Evolutionary conservation across 495 filamentous ascomycete species (phyloP), one percentile per base, ranked within the genome.

Genomic region (Durotheca rogersii): DNA sequence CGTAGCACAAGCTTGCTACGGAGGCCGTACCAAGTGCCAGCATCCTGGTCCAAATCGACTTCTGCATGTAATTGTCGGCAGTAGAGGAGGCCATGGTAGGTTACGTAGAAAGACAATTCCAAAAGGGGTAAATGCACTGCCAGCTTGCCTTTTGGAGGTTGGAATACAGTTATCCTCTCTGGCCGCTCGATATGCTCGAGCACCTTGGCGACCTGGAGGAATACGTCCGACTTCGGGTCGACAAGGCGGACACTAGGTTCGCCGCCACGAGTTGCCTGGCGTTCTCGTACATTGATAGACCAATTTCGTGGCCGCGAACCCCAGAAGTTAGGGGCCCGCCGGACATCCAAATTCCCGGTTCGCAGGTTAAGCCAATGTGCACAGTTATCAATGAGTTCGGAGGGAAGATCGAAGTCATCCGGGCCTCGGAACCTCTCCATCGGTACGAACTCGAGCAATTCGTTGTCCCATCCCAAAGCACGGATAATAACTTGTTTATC

Each of bases 361-460:
- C 49, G 39, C 3, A 82, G 6, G 36, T 84, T 64, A 3, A 85
- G 57, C 84, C 85, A 88, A 55, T 88, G 85, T 0, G 74, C 56
- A 31, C 72, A 80, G 12, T 75, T 58, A 0, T 72, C 36, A 2
- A 81, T 34, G 9, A 87, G 63, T 4, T 68, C 47, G 0, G 27
- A 31, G 3, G 85, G 83, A 6, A 87, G 60, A 53, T 84, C 81
- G 11, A 68, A 73, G 1, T 10, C 11, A 0, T 6, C 6, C 2
- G 14, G 14, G 6, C 17, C 23, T 27, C 5, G 47, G 25, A 79
- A 77, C 1, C 46, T 45, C 0, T 60, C 19, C 2, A 20, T 23
- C 1, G 65, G 69, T 7, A 80, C 47, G 3, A 74, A 53, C 20
- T 78, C 71, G 2, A 73, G 41, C 6, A 67, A 16, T 3, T 11